phyloP scores from a whole-genome alignment of 2,329 filamentous ascomycete species.

The Chaetomium globosum region DNA sequence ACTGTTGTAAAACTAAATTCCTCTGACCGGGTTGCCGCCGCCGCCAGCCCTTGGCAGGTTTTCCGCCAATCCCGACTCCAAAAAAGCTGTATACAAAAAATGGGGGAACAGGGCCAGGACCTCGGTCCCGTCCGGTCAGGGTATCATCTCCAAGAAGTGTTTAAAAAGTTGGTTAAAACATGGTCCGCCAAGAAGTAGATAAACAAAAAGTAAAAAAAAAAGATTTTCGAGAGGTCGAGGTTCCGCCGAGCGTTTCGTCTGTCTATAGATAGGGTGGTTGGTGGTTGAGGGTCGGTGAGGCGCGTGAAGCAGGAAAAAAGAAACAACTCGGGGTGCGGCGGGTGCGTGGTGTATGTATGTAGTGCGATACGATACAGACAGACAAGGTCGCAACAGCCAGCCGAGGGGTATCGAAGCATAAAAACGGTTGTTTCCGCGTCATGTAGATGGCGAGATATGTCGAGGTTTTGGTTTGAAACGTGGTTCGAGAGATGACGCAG shows the following conservation, averaged over 20 bases:
- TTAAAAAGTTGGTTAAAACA: not conserved
- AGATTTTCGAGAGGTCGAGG: not conserved
- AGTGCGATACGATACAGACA: not conserved
- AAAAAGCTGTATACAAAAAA: not conserved
- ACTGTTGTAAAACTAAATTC: not conserved
- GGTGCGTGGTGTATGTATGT: not conserved
- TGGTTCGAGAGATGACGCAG: conserved; percentile 10
- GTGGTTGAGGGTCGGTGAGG: not conserved
- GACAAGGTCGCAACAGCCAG: conserved; percentile 7
- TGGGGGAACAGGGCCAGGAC: not conserved
- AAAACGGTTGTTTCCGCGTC: conserved; percentile 18
- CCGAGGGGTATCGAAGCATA: conserved; percentile 32
- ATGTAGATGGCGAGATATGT: conserved; percentile 26
- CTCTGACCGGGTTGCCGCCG: not conserved
- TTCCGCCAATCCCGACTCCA: not conserved
- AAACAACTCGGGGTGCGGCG: not conserved
- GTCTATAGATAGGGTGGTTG: conserved; percentile 5
- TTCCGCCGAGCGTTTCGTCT: not conserved
- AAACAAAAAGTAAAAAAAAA: not conserved
- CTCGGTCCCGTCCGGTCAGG: not conserved
- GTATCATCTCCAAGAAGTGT: conserved; percentile 3
- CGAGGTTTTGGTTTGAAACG: not conserved
- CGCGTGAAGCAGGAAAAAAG: not conserved
- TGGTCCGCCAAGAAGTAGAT: not conserved
- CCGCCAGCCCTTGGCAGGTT: not conserved